Percentiles rank a stretch among this genome's conserved stretches.
phyloP scores from a whole-genome alignment of 2,329 filamentous ascomycete genomes.

The Madurella mycetomatis region DNA sequence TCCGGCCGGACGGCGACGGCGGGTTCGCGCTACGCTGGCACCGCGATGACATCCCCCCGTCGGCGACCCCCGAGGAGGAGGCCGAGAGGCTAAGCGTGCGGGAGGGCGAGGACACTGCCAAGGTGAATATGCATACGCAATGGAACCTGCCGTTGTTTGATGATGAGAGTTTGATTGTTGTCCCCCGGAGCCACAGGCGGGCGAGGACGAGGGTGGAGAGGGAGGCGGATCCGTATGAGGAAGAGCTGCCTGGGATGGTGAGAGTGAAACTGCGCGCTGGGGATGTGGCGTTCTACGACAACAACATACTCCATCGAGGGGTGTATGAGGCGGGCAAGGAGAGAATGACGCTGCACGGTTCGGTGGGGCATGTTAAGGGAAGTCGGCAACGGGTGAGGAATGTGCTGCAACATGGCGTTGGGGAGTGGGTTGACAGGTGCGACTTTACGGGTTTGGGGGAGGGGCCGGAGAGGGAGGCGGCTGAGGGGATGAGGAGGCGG shows the following conservation, averaged over 20 bases:
- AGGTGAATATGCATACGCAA: slow-evolving; percentile 58
- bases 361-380: slow-evolving; percentile 58
- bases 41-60: slow-evolving; percentile 72
- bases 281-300: slow-evolving; percentile 84
- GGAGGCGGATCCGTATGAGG: slow-evolving; percentile 60
- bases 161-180: slow-evolving; percentile 68
- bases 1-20: slow-evolving; percentile 54
- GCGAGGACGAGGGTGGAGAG: slow-evolving; percentile 68
- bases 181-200: slow-evolving; percentile 71
- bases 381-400: slow-evolving; percentile 59
- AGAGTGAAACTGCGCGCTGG: slow-evolving; percentile 65
- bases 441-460: slow-evolving; percentile 49
- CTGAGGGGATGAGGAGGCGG: slow-evolving; percentile 59
- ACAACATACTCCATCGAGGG: slow-evolving; percentile 77
- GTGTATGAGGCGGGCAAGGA: slow-evolving; percentile 57
- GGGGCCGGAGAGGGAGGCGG: slow-evolving; percentile 39
- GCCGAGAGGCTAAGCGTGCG: slow-evolving; percentile 51
- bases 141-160: slow-evolving; percentile 81
- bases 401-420: slow-evolving; percentile 70
- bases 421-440: slow-evolving; percentile 58
- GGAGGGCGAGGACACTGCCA: background rate
- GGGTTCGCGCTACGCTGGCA: slow-evolving; percentile 81
- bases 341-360: slow-evolving; percentile 68
- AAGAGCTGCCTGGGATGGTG: slow-evolving; percentile 57
- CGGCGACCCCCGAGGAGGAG: slow-evolving; percentile 64